phyloP scores from a whole-genome alignment of 139 green algal species.

The Chlamydomonas applanata region DNA sequence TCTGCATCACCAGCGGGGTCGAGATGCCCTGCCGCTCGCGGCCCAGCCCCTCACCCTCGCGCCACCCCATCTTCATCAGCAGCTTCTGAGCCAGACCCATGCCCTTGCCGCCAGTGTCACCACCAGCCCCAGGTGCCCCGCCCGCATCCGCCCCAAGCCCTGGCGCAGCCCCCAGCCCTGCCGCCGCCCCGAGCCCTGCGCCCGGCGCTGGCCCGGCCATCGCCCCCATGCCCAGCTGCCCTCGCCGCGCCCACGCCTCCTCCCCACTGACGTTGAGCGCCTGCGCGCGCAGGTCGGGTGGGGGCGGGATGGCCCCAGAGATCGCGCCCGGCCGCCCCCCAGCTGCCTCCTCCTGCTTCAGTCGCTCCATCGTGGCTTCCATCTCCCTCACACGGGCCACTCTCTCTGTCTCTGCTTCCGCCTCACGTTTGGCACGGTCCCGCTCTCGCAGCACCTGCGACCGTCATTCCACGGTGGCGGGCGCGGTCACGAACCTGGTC shows the following conservation, averaged over 20 bases:
- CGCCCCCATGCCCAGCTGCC: background rate
- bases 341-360: constrained; percentile 14
- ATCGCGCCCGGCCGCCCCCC: background rate
- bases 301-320: background rate
- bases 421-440: constrained; percentile 44
- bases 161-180: background rate
- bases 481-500: too few species aligned
- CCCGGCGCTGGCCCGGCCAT: background rate
- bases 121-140: constrained; percentile 11
- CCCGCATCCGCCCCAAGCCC: background rate
- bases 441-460: constrained; percentile 29
- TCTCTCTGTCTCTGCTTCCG: constrained; percentile 69
- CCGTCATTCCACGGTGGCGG: background rate
- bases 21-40: constrained; percentile 77
- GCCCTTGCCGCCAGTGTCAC: constrained; percentile 34
- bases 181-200: too few species aligned
- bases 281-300: background rate
- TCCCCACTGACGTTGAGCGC: constrained; percentile 50
- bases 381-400: constrained; percentile 62
- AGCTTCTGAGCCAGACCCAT: constrained; percentile 80
- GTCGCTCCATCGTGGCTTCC: constrained; percentile 41
- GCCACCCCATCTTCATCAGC: constrained; percentile 97
- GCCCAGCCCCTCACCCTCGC: constrained; percentile 65
- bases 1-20: constrained; percentile 81
- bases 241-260: constrained; percentile 48